phyloP scores from a whole-genome alignment of 345 rosid species.

The Corchorus capsularis region DNA sequence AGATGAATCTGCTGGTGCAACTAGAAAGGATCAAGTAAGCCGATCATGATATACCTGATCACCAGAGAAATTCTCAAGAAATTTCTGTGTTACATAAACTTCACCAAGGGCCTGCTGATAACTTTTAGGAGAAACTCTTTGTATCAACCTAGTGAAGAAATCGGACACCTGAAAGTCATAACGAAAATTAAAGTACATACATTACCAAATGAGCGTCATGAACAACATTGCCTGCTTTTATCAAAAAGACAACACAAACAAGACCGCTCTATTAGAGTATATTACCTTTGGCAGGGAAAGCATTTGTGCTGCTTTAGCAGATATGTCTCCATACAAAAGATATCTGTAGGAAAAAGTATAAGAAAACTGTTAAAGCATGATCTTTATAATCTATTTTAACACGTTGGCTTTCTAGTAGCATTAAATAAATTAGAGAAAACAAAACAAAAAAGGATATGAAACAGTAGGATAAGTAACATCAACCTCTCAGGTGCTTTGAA shows the following conservation, averaged over 20 bases:
- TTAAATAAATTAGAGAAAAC: background rate
- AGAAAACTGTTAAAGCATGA: slow-evolving; percentile 6
- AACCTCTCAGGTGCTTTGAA: slow-evolving; percentile 97
- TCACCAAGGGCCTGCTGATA: slow-evolving; percentile 92
- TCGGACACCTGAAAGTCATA: slow-evolving; percentile 64
- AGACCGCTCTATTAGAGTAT: slow-evolving; percentile 1
- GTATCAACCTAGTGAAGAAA: slow-evolving; percentile 86
- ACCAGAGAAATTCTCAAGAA: slow-evolving; percentile 89
- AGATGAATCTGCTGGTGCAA: background rate
- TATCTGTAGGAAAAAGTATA: slow-evolving; percentile 45
- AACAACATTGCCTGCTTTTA: background rate
- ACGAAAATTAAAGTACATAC: background rate
- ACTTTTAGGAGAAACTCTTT: slow-evolving; percentile 95
- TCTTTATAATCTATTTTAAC: background rate
- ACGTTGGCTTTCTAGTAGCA: slow-evolving; percentile 2
- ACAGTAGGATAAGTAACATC: slow-evolving; percentile 17
- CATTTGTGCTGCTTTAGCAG: slow-evolving; percentile 86
- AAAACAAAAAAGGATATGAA: background rate
- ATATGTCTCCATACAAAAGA: slow-evolving; percentile 87
- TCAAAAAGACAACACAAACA: slow-evolving; percentile 9
- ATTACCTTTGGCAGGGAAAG: slow-evolving; percentile 84
- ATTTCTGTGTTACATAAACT: slow-evolving; percentile 81
- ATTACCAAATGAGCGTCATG: background rate
- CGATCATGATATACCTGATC: slow-evolving; percentile 68
- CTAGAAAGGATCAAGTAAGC: slow-evolving; percentile 2